These are phyloP conservation scores for Verticillium dahliae DNA, from an alignment of 2,329 filamentous ascomycete genomes.

Conservation along the genomic window DNA sequence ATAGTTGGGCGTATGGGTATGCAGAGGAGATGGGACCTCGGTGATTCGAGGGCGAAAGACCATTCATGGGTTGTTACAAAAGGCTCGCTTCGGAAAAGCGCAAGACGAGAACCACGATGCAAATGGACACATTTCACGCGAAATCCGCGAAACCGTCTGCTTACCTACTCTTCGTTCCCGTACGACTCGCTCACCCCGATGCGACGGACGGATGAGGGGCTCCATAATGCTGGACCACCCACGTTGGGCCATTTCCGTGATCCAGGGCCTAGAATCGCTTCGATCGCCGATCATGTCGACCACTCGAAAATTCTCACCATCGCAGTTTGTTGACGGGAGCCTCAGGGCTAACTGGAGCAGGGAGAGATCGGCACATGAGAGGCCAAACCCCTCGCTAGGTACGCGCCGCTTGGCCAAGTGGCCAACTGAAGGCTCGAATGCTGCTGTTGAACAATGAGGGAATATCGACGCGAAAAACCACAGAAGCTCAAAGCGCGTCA, in stretches of 20 bases:
- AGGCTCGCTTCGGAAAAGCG: not conserved
- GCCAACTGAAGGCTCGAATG: not conserved
- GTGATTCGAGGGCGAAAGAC: not conserved
- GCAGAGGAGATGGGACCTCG: not conserved
- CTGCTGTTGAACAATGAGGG: not conserved
- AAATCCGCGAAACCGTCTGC: not conserved
- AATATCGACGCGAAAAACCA: not conserved
- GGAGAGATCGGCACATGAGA: not conserved
- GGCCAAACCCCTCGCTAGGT: not conserved
- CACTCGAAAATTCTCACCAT: not conserved
- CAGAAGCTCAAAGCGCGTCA: not conserved
- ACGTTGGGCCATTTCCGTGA: not conserved
- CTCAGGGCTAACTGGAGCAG: not conserved
- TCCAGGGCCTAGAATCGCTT: not conserved
- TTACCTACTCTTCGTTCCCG: not conserved
- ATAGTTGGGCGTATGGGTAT: conserved; percentile 12
- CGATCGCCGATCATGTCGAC: not conserved
- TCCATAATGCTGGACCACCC: not conserved
- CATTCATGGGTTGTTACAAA: not conserved
- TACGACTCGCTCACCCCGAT: too few relatives aligned
- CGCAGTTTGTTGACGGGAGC: not conserved
- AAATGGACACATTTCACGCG: not conserved
- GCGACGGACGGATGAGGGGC: not conserved
- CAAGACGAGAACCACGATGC: not conserved
- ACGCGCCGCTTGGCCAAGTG: not conserved